phyloP scores from a whole-genome alignment of 495 filamentous ascomycete genomes.

The Penicillium paradoxum region DNA sequence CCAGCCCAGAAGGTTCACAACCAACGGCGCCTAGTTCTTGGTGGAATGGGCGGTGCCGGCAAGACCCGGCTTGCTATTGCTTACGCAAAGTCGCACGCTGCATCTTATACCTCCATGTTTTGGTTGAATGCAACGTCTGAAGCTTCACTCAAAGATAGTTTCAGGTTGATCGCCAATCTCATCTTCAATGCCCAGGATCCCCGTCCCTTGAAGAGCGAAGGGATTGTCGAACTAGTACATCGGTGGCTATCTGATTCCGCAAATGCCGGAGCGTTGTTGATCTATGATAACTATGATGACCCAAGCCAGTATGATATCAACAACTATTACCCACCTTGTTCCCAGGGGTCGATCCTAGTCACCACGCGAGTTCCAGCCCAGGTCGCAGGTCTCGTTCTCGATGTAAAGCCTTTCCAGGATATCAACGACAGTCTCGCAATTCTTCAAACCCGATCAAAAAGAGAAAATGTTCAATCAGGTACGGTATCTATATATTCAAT shows the following conservation, averaged over 20 bases:
- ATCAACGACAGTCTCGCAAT: constrained; percentile 1
- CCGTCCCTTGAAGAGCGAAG: not conserved
- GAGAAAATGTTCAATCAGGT: constrained; percentile 3
- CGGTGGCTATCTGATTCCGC: constrained; percentile 1
- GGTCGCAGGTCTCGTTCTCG: not conserved
- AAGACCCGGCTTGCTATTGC: constrained; percentile 16
- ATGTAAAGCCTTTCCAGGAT: constrained; percentile 1
- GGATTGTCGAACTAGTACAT: not conserved
- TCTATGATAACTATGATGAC: constrained; percentile 15
- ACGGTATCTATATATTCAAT: not conserved
- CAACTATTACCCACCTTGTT: constrained; percentile 1
- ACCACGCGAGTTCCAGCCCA: not conserved
- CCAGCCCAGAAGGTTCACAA: not conserved
- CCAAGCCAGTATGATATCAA: constrained; percentile 1
- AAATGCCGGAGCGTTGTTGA: constrained; percentile 10
- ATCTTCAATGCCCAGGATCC: constrained; percentile 2
- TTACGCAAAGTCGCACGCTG: not conserved
- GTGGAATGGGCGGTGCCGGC: constrained; percentile 8
- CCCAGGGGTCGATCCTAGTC: constrained; percentile 8
- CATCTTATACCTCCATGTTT: constrained; percentile 5
- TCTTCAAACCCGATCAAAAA: constrained; percentile 3
- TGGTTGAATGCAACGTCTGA: constrained; percentile 10
- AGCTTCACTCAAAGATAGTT: constrained; percentile 12
- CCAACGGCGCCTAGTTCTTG: not conserved
- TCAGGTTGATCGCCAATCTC: not conserved